These are phyloP conservation scores for Alopecurus myosuroides DNA, from an alignment of 176 grass and related monocot genomes.

Conservation along the genomic window DNA sequence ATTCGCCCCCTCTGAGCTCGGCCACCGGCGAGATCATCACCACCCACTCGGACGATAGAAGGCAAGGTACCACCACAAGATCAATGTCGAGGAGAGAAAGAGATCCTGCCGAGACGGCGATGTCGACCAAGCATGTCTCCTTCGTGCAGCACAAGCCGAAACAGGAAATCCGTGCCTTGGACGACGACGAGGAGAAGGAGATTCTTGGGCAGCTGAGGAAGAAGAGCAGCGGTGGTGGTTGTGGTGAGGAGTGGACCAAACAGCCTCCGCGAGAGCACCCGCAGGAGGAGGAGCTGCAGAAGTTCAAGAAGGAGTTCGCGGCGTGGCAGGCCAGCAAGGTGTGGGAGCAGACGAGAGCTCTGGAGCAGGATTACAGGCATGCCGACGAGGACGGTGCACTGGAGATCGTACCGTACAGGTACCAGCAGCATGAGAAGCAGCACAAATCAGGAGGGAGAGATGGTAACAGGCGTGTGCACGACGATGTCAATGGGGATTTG, in stretches of 20 bases:
- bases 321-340: slow-evolving; percentile 69
- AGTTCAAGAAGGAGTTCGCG: slow-evolving; percentile 92
- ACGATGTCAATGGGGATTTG: slow-evolving; percentile 14
- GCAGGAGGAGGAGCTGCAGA: slow-evolving; percentile 94
- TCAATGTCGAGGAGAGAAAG: slow-evolving; percentile 28
- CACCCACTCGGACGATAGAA: slow-evolving; percentile 10
- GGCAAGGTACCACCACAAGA: slow-evolving; percentile 17
- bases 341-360: slow-evolving; percentile 46
- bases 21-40: slow-evolving; percentile 23
- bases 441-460: slow-evolving; percentile 23
- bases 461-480: neutral
- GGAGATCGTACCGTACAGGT: slow-evolving; percentile 42
- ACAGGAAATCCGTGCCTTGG: slow-evolving; percentile 4
- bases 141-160: slow-evolving; percentile 31
- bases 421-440: slow-evolving; percentile 7
- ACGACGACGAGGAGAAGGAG: slow-evolving; percentile 20
- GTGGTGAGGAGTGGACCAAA: slow-evolving; percentile 29
- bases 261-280: slow-evolving; percentile 71
- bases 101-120: slow-evolving; percentile 14
- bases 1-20: slow-evolving; percentile 40
- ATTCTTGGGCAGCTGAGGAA: slow-evolving; percentile 27
- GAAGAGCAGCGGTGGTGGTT: neutral
- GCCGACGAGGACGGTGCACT: neutral
- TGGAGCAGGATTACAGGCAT: slow-evolving; percentile 41
- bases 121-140: slow-evolving; percentile 32